Base-by-base conservation (phyloP, 176 grass and related monocot genomes). In the Oryza glaberrima region DNA sequence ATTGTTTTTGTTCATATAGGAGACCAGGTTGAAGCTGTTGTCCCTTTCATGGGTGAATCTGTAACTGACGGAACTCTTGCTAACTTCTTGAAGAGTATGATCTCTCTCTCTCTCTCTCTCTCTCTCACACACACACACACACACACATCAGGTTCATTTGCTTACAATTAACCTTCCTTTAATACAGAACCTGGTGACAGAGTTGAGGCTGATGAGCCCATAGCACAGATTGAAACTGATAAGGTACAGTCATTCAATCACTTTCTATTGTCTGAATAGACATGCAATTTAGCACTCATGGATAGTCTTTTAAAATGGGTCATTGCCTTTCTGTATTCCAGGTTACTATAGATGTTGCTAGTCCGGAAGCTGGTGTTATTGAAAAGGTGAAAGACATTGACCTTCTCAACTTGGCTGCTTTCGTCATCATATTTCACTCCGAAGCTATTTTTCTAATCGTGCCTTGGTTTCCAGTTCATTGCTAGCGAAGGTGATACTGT, bases 41-140 rank as follows among this genome's bases (percentile, higher is more conserved):
- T 99, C 20, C 96, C 96, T 48, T 99, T 88, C 81, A 99, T 99
- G 96, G 96, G 96, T 84, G 96, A 99, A 94, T 99, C 96, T 85
- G 94, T 99, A 85, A 94, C 96, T 70, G 96, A 99, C 84, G 96
- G 96, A 92, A 99, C 96, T 58, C 84, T 99, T 74, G 96, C 91
- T 17, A 96, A 77, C 78, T 99, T 96, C 78, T 85, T 99, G 66
- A 96, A 94, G 81, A 99, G 96, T 99, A 92, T 83, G 87, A 25
- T 63, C 15, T 30, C 56, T 46, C 44, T 14, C 63, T 17, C 40
- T 2, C 58, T 1, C 56, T 3, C 66, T 4, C 72, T 4, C 36
- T 2, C 49, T 2, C 67, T 1, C 56, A n/a, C n/a, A n/a, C n/a
- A n/a, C n/a, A n/a, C 36, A 1, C 49, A 15, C 64, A 9, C 5